Percentiles rank a stretch among this genome's conserved stretches.
phyloP scores from a whole-genome alignment of 345 rosid species.

The Moringa oleifera region DNA sequence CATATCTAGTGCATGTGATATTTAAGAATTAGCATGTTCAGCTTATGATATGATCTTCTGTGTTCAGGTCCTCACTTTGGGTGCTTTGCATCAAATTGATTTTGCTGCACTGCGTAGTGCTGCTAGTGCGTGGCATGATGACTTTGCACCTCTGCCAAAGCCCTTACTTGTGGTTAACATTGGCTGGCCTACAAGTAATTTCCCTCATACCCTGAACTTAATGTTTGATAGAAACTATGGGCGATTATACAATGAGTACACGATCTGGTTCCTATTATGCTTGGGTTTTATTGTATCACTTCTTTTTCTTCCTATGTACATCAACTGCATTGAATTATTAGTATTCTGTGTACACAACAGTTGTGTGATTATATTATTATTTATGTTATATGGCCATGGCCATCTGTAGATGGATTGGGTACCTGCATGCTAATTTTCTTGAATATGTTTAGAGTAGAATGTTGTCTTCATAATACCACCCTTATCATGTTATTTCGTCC shows the following conservation, averaged over 20 bases:
- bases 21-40: conserved; percentile 11
- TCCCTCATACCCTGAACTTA: conserved; percentile 3
- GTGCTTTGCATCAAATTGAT: conserved; percentile 91
- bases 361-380: too few relatives aligned
- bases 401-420: too few relatives aligned
- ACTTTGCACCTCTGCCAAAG: conserved; percentile 82
- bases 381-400: too few relatives aligned
- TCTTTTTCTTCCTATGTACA: background rate
- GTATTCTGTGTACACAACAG: too few relatives aligned
- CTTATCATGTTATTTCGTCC: too few relatives aligned
- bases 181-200: conserved; percentile 85
- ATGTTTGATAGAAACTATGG: too few relatives aligned
- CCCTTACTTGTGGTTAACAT: conserved; percentile 88
- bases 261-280: too few relatives aligned
- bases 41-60: conserved; percentile 7
- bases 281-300: background rate
- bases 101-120: conserved; percentile 77
- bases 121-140: conserved; percentile 89
- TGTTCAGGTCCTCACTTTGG: conserved; percentile 74
- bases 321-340: too few relatives aligned
- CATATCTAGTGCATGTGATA: background rate
- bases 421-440: too few relatives aligned
- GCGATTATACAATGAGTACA: background rate
- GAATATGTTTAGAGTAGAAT: too few relatives aligned
- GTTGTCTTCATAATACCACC: too few relatives aligned